A percentile compares a stretch with the other conserved stretches of the same genome.
These are phyloP conservation scores for Backusella macrospora DNA, from an alignment of 192 early-diverging fungal genomes.

Conservation along the genomic window DNA sequence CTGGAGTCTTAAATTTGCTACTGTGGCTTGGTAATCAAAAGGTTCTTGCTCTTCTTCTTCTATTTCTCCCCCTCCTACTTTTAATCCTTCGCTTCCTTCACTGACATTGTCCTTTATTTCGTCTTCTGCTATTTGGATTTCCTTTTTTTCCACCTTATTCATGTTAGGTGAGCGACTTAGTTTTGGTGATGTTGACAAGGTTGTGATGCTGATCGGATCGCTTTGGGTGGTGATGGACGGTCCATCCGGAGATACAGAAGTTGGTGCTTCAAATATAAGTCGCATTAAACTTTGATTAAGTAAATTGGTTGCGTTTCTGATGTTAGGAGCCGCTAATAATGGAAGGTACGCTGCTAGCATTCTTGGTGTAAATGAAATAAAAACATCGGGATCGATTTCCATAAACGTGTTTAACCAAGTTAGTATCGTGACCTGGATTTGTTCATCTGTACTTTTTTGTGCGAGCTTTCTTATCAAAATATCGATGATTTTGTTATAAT, in stretches of 20 bases:
- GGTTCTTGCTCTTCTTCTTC: constrained; percentile 41
- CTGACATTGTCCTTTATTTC: neutral
- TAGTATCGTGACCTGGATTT: constrained; percentile 90
- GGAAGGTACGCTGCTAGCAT: constrained; percentile 86
- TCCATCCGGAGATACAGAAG: constrained; percentile 5
- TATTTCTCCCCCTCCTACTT: neutral
- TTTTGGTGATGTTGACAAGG: neutral
- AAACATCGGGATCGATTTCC: constrained; percentile 74
- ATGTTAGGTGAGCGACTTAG: neutral
- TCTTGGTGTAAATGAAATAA: constrained; percentile 80
- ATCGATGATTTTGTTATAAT: constrained; percentile 61
- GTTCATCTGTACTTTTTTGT: constrained; percentile 63
- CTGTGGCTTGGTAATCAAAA: constrained; percentile 84
- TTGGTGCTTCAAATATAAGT: constrained; percentile 69
- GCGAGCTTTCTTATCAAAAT: constrained; percentile 85
- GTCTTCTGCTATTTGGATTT: neutral
- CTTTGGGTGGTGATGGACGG: neutral
- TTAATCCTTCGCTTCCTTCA: too few relatives aligned
- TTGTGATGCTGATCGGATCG: neutral
- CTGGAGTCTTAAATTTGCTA: constrained; percentile 77
- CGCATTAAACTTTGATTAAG: constrained; percentile 74
- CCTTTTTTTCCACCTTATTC: too few relatives aligned
- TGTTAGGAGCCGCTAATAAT: constrained; percentile 76
- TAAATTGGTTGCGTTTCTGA: constrained; percentile 69
- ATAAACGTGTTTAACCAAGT: constrained; percentile 94